A percentile compares a stretch with the other conserved stretches of the same genome.
phyloP scores from a whole-genome alignment of 2,329 filamentous ascomycete species.

The Aureobasidium subglaciale region DNA sequence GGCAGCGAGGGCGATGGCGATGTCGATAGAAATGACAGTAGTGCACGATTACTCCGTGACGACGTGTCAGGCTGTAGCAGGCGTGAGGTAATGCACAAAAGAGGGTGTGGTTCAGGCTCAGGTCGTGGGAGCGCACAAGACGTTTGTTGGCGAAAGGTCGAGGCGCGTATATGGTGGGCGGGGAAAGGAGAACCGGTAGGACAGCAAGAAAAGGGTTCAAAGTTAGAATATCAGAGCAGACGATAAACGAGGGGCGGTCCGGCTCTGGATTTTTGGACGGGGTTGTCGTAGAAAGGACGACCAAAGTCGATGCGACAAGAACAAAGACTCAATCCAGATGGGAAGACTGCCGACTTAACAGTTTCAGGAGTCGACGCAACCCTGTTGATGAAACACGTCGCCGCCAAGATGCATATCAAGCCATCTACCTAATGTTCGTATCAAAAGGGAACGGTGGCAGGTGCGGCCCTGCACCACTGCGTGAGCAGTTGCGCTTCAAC shows the following conservation, averaged over 20 bases:
- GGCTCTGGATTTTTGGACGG: background rate
- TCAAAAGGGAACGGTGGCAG: background rate
- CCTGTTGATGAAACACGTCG: constrained; percentile 7
- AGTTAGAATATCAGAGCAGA: background rate
- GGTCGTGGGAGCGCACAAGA: constrained; percentile 5
- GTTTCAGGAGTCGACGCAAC: constrained; percentile 10
- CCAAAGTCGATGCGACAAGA: constrained; percentile 9
- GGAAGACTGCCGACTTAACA: background rate
- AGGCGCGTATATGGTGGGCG: constrained; percentile 13
- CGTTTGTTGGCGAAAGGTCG: constrained; percentile 10
- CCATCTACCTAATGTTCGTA: no score
- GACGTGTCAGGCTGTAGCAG: constrained; percentile 1
- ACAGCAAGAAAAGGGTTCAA: constrained; percentile 12
- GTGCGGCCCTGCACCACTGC: no score
- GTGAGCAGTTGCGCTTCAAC: no score
- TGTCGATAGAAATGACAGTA: background rate
- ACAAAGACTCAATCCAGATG: background rate
- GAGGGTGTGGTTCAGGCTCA: background rate
- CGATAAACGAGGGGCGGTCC: constrained; percentile 6
- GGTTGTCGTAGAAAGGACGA: background rate
- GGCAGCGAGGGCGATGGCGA: no score
- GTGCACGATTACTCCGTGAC: background rate
- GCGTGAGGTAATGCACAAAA: background rate
- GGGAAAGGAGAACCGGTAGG: constrained; percentile 15
- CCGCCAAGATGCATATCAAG: background rate